Conservation (phyloP, 2,329 filamentous ascomycete species). For the Fusarium vanettenii region DNA sequence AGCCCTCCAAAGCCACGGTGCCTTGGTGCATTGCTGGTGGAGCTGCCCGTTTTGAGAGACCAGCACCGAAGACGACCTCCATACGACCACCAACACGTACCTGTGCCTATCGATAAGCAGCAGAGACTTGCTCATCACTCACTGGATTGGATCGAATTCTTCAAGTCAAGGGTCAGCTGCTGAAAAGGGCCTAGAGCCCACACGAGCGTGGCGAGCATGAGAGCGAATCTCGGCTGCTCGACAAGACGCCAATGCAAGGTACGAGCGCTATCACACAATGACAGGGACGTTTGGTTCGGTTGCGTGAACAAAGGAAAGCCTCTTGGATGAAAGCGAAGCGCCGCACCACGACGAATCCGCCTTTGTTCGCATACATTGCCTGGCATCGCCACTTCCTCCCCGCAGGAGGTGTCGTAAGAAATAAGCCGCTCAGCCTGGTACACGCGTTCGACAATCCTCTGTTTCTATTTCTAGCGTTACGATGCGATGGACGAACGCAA, state of each 20-base stretch:
- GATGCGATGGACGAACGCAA: constrained; percentile 4
- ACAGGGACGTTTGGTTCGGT: constrained; percentile 25
- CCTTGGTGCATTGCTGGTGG: constrained; percentile 9
- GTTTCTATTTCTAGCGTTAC: constrained; percentile 24
- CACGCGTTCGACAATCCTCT: constrained; percentile 16
- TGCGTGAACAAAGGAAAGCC: constrained; percentile 15
- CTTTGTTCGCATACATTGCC: background rate
- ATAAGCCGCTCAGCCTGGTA: background rate
- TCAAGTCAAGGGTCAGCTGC: constrained; percentile 3
- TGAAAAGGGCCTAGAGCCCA: constrained; percentile 28
- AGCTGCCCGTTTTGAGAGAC: constrained; percentile 14
- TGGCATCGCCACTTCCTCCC: constrained; percentile 10
- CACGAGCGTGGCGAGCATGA: constrained; percentile 24
- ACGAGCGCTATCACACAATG: constrained; percentile 34
- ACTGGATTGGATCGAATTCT: constrained; percentile 33
- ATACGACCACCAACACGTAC: background rate
- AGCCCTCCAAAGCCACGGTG: constrained; percentile 23
- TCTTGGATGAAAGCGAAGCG: constrained; percentile 26
- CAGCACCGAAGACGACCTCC: constrained; percentile 14
- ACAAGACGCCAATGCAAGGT: constrained; percentile 37
- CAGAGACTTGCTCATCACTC: background rate
- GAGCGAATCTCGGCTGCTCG: background rate
- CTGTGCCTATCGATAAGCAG: constrained; percentile 26
- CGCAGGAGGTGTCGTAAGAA: background rate
- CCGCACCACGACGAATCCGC: constrained; percentile 20